Evolutionary conservation across 495 filamentous ascomycete species (phyloP), one percentile per base, ranked within the genome.

Genomic region (Xylaria acuta): DNA sequence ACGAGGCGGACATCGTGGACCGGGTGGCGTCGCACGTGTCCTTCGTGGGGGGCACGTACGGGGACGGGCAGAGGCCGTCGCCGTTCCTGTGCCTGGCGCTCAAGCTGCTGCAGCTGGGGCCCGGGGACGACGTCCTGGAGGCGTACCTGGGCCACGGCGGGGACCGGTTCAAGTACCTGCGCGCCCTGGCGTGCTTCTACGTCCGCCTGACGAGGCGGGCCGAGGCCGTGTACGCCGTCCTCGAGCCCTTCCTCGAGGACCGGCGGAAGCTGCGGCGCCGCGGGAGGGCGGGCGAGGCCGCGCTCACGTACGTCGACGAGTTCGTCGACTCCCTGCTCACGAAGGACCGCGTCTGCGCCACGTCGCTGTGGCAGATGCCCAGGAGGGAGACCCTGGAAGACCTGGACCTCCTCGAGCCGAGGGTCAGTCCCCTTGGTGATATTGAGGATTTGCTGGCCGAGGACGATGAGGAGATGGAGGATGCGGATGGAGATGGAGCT

Each of bases 1-100:
- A 98, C 83, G 93, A 94, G 67, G 93, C 86, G 85, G 74, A 97
- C 92, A 65, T 86, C 1, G 92, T 97, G 74, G 93, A 97, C 84
- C 94, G 96, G 41, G 95, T 95, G 3, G 91, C 92, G 45, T 92
- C 94, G 71, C 85, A 97, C 72, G 92, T 91, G 45, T 89, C 86
- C 77, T 88, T 86, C 82, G 88, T 99, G 66, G 97, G 94, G 69
- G 96, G 96, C 75, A 94, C 93, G 14, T 94, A 93, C 78, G 93
- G 93, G 63, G 87, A 89, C 40, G 25, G 88, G 43, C 94, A 97
- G 78, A 92, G 92, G 73, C 94, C 96, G 0, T 92, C 92, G 1
- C 95, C 95, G 0, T 99, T 99, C 76, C 89, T 99, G 22, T 99
- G 96, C 76, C 89, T 99, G 16, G 91, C 90, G 36, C 97, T 98